Conservation (phyloP, 2,329 filamentous ascomycete species). For the Mollisiaceae sp. region DNA sequence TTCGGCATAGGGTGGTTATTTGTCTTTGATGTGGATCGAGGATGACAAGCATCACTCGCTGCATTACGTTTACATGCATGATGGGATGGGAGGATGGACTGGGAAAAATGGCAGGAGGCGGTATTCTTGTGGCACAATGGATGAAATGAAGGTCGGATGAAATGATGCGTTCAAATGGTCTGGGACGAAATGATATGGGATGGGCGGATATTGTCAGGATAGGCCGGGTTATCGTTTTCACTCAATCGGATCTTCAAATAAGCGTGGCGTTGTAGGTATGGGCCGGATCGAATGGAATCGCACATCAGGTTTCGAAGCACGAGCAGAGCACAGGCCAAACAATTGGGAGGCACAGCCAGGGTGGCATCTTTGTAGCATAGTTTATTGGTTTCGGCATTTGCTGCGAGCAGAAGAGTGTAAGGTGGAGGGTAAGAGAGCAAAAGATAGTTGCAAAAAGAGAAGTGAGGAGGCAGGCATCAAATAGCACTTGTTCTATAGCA, state of each 20-base stretch:
- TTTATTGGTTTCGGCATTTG: not conserved
- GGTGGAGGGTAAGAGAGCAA: not conserved
- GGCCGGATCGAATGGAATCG: not conserved
- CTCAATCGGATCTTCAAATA: not conserved
- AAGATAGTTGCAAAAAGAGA: not conserved
- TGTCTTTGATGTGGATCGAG: not conserved
- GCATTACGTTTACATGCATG: not conserved
- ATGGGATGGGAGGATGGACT: not conserved
- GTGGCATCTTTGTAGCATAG: not conserved
- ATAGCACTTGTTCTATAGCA: too few relatives aligned
- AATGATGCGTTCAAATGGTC: not conserved
- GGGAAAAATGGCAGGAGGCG: not conserved
- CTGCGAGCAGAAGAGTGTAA: not conserved
- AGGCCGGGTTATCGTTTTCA: not conserved
- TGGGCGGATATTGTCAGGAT: not conserved
- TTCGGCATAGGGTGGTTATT: not conserved
- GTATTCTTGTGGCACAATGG: not conserved
- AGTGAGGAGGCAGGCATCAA: not conserved
- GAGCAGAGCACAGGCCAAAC: not conserved
- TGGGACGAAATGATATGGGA: not conserved
- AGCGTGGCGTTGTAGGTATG: constrained; percentile 7
- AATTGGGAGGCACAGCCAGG: not conserved
- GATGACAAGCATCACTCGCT: not conserved
- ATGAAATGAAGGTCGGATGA: not conserved
- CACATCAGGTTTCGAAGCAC: not conserved